These are phyloP conservation scores for Fusarium nematophilum DNA, from an alignment of 2,329 filamentous ascomycete species.

Conservation along the genomic window DNA sequence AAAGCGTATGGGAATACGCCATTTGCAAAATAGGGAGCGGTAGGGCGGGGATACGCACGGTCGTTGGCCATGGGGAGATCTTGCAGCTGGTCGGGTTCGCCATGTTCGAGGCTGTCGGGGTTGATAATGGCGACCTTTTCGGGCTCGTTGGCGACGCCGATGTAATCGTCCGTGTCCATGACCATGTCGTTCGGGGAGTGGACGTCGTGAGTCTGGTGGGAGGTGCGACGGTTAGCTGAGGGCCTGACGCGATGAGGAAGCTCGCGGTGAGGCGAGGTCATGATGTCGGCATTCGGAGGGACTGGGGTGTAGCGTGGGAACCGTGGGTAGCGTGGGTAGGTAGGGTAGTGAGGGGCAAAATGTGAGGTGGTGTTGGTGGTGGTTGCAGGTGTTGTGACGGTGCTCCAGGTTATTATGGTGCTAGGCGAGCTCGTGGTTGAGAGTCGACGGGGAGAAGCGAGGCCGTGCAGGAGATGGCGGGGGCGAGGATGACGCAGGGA, in stretches of 20 bases:
- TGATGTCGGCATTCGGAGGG: conserved; percentile 39
- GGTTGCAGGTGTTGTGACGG: conserved; percentile 14
- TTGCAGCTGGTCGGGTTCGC: conserved; percentile 59
- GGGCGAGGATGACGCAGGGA: conserved; percentile 34
- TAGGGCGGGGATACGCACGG: conserved; percentile 54
- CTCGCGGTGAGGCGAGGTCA: conserved; percentile 26
- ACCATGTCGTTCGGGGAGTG: conserved; percentile 68
- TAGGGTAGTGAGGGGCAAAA: conserved; percentile 26
- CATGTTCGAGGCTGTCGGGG: conserved; percentile 61
- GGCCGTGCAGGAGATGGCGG: conserved; percentile 14
- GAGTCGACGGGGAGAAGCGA: conserved; percentile 3
- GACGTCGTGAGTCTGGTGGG: conserved; percentile 62
- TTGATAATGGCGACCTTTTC: conserved; percentile 67
- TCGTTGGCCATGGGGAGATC: conserved; percentile 64
- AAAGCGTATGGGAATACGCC: conserved; percentile 1
- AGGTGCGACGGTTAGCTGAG: conserved; percentile 41
- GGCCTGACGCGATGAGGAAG: conserved; percentile 33
- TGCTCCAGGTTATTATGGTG: conserved; percentile 12
- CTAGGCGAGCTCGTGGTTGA: conserved; percentile 23
- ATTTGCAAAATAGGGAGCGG: background rate
- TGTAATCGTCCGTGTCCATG: conserved; percentile 66
- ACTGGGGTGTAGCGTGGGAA: conserved; percentile 11
- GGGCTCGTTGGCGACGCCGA: conserved; percentile 59
- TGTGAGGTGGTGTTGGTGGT: conserved; percentile 24
- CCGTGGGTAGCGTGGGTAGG: conserved; percentile 18